These are phyloP conservation scores for Scedosporium dehoogii DNA, from an alignment of 2,329 filamentous ascomycete species.

Conservation along the genomic window DNA sequence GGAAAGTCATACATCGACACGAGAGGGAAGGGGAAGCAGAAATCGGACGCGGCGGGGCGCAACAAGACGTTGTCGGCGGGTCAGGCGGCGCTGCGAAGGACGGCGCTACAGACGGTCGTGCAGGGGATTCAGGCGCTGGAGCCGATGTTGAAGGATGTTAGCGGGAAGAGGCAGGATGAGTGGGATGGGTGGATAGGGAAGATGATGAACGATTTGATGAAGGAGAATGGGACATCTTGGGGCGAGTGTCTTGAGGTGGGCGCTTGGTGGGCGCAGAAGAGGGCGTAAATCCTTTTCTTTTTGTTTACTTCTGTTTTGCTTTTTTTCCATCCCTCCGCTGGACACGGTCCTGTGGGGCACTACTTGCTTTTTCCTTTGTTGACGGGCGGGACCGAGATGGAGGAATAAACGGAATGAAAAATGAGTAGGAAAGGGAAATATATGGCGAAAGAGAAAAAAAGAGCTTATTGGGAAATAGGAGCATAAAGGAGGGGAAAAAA, in stretches of 20 bases:
- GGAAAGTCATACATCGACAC: conserved; percentile 50
- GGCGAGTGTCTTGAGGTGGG: conserved; percentile 82
- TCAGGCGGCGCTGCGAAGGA: conserved; percentile 65
- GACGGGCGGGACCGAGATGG: not conserved
- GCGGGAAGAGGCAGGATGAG: conserved; percentile 80
- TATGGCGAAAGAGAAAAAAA: no score
- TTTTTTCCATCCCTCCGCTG: not conserved
- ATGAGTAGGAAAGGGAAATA: no score
- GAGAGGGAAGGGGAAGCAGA: conserved; percentile 31
- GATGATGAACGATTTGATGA: conserved; percentile 76
- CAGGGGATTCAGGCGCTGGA: conserved; percentile 81
- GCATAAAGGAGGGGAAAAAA: no score
- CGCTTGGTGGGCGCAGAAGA: conserved; percentile 82
- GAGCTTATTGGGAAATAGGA: no score
- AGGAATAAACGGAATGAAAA: no score
- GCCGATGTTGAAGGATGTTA: conserved; percentile 69
- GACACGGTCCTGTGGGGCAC: not conserved
- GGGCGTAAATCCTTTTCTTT: not conserved
- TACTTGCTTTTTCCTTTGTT: not conserved
- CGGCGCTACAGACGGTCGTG: conserved; percentile 71
- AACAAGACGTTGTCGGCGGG: conserved; percentile 51
- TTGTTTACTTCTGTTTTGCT: not conserved
- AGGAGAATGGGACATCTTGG: conserved; percentile 66
- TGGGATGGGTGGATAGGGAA: conserved; percentile 85
- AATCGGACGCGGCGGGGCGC: conserved; percentile 22